Percentiles rank a stretch among this genome's conserved stretches.
Evolutionary conservation across 2,329 filamentous ascomycete species (phyloP).

Genomic region (Lachnellula subtilissima): DNA sequence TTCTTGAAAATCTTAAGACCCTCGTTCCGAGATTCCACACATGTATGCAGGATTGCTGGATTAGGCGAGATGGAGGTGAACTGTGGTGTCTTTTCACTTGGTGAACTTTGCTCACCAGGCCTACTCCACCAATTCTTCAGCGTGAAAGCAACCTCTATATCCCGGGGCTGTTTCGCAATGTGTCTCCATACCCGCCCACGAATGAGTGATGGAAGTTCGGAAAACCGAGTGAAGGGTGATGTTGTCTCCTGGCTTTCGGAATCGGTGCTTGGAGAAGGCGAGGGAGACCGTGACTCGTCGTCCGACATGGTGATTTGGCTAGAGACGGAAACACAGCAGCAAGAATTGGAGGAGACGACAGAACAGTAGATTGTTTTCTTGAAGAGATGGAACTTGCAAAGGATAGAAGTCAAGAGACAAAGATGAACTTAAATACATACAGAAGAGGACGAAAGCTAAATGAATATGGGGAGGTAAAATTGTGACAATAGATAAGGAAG

Average conservation of each 20-base stretch:
- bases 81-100: background rate
- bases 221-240: background rate
- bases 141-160: background rate
- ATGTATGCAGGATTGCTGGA: background rate
- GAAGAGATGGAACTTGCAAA: no score
- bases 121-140: background rate
- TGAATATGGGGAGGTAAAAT: no score
- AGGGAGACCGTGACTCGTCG: no score
- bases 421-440: no score
- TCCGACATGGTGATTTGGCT: no score
- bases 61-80: background rate
- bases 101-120: background rate
- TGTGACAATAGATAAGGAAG: no score
- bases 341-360: no score
- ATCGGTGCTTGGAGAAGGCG: background rate
- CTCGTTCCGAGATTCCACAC: background rate
- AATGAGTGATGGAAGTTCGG: background rate
- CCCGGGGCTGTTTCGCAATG: background rate
- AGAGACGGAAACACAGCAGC: no score
- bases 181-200: background rate
- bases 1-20: background rate
- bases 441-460: no score
- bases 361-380: no score
- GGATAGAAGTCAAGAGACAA: no score
- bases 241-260: background rate